Conservation (phyloP, 306 rosid genomes). For the Urtica urens region DNA sequence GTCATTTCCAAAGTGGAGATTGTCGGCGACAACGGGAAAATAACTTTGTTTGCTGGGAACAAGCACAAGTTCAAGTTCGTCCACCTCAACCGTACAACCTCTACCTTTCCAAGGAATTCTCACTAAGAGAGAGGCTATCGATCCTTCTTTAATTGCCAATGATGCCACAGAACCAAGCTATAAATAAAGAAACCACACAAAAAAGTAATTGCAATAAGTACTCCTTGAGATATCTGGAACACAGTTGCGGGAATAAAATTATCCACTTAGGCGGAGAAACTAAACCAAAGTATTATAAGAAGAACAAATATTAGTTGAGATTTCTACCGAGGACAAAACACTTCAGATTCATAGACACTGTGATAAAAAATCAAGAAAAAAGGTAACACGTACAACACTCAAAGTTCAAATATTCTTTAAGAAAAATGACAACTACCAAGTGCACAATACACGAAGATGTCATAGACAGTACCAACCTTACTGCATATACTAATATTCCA, state of each 20-base stretch:
- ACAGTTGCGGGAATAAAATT: no score
- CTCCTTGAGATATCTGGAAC: no score
- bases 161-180: slow-evolving; percentile 47
- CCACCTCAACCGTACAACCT: slow-evolving; percentile 82
- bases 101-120: slow-evolving; percentile 84
- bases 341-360: no score
- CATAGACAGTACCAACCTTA: not conserved
- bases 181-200: slow-evolving; percentile 12
- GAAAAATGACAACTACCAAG: no score
- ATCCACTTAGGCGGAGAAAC: no score
- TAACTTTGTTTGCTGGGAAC: slow-evolving; percentile 31
- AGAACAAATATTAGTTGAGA: not conserved
- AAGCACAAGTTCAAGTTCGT: slow-evolving; percentile 77
- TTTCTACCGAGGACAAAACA: no score
- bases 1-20: slow-evolving; percentile 26
- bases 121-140: slow-evolving; percentile 61
- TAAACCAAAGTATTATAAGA: not conserved
- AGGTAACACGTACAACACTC: no score
- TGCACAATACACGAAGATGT: not conserved
- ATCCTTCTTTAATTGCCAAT: slow-evolving; percentile 67
- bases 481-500: not conserved
- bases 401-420: no score
- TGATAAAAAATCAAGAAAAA: no score
- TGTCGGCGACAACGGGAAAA: slow-evolving; percentile 26
- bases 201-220: slow-evolving; percentile 4